Evolutionary conservation across 345 rosid genomes (phyloP).

Genomic region (Clausena lansium): DNA sequence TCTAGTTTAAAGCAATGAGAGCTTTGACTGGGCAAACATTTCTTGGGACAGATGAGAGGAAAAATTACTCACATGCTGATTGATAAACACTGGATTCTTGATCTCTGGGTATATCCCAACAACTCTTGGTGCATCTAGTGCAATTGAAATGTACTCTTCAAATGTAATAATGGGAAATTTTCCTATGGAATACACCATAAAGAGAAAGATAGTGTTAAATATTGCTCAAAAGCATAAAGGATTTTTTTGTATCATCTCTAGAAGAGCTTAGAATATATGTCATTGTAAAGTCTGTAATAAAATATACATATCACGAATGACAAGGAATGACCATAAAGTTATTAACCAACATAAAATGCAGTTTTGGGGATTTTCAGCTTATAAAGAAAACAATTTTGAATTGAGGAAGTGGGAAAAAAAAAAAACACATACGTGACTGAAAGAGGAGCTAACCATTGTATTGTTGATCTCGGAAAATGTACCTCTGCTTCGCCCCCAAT

Average conservation of each 20-base stretch:
- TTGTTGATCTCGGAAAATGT: slow-evolving; percentile 74
- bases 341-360: not conserved
- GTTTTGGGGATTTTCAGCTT: not conserved
- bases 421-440: not conserved
- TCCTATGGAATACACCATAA: slow-evolving; percentile 47
- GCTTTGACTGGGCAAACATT: not conserved
- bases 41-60: not conserved
- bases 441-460: slow-evolving; percentile 62
- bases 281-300: not conserved
- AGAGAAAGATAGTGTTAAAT: not conserved
- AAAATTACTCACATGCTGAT: slow-evolving; percentile 60
- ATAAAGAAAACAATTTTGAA: not conserved
- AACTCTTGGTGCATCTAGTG: slow-evolving; percentile 75
- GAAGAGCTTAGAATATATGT: not conserved
- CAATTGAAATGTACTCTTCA: slow-evolving; percentile 85
- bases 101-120: slow-evolving; percentile 99
- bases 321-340: not conserved
- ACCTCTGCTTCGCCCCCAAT: slow-evolving; percentile 81
- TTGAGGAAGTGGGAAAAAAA: not conserved
- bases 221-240: not conserved
- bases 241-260: not conserved
- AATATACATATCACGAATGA: not conserved
- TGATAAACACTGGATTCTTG: slow-evolving; percentile 82
- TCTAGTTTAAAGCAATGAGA: not conserved
- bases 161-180: slow-evolving; percentile 76